Conservation (phyloP, 2,329 filamentous ascomycete species). For the Drechslera avenae region DNA sequence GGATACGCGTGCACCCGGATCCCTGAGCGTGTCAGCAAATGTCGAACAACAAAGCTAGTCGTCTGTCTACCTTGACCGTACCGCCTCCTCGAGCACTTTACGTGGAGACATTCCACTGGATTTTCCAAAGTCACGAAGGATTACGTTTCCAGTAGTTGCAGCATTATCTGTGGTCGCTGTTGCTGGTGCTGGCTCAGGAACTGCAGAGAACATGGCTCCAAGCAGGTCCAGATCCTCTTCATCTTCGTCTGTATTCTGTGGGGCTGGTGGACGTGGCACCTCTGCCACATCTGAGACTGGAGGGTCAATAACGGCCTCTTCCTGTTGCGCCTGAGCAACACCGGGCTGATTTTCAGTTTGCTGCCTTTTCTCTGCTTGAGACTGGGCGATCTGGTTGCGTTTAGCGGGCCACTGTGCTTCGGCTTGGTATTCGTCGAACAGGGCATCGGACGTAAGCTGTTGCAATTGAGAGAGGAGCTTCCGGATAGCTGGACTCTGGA, state of each 20-base stretch:
- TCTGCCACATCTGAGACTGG: neutral
- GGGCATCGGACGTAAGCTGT: constrained; percentile 69
- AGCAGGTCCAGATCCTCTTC: constrained; percentile 63
- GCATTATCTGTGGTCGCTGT: constrained; percentile 19
- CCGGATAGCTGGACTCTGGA: constrained; percentile 56
- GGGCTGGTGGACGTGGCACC: neutral
- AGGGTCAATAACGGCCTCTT: neutral
- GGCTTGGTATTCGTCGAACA: constrained; percentile 57
- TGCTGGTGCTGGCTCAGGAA: constrained; percentile 52
- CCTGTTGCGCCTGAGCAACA: neutral
- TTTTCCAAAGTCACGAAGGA: constrained; percentile 82
- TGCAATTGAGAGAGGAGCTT: constrained; percentile 76
- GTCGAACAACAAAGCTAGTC: neutral
- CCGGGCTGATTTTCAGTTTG: neutral
- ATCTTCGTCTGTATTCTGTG: constrained; percentile 28
- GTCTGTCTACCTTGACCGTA: constrained; percentile 69
- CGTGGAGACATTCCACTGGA: constrained; percentile 77
- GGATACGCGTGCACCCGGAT: constrained; percentile 68
- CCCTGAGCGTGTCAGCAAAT: constrained; percentile 55
- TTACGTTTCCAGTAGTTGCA: constrained; percentile 58
- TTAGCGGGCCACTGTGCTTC: constrained; percentile 54
- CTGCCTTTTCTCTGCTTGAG: constrained; percentile 40
- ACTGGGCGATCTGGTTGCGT: constrained; percentile 51
- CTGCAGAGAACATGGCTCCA: constrained; percentile 62
- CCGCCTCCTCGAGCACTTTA: constrained; percentile 83